These are phyloP conservation scores for Austroboletus novae-zelandiae DNA, from an alignment of 1,284 basidiomycete genomes.

Conservation along the genomic window DNA sequence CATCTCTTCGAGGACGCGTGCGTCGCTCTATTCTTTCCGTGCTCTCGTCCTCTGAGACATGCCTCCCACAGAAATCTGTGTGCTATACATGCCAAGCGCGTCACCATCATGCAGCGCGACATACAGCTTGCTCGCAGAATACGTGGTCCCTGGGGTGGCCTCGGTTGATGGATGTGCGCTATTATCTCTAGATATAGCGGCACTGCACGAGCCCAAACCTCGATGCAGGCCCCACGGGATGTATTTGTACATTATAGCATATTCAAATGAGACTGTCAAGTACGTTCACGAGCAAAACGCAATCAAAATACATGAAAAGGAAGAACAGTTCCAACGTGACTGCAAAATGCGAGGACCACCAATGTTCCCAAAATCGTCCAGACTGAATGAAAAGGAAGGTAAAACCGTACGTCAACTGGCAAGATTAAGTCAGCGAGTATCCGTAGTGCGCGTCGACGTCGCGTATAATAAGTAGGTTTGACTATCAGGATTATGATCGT, in stretches of 20 bases:
- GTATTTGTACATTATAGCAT: conserved; percentile 27
- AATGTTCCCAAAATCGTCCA: conserved; percentile 20
- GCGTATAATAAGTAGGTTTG: conserved; percentile 12
- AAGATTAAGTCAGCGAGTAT: conserved; percentile 26
- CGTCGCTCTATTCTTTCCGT: conserved; percentile 37
- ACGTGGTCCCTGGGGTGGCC: conserved; percentile 77
- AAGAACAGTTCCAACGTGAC: conserved; percentile 16
- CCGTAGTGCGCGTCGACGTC: conserved; percentile 20
- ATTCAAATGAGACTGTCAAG: conserved; percentile 14
- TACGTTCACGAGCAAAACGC: conserved; percentile 11
- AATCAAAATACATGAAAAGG: conserved; percentile 11
- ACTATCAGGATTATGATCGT: conserved; percentile 11
- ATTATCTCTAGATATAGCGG: background rate
- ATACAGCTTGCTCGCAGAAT: conserved; percentile 95
- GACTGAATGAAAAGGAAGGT: conserved; percentile 5
- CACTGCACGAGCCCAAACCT: too few relatives aligned
- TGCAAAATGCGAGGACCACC: conserved; percentile 13
- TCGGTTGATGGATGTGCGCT: conserved; percentile 26
- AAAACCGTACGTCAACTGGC: conserved; percentile 5
- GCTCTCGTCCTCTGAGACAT: conserved; percentile 4
- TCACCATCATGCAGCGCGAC: conserved; percentile 97
- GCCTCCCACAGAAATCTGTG: conserved; percentile 77
- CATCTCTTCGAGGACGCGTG: conserved; percentile 96
- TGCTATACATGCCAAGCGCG: conserved; percentile 97
- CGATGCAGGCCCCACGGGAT: conserved; percentile 13